Percentiles rank a stretch among this genome's conserved stretches.
These are phyloP conservation scores for Aspergillus fructus DNA, from an alignment of 2,329 filamentous ascomycete species.

Conservation along the genomic window DNA sequence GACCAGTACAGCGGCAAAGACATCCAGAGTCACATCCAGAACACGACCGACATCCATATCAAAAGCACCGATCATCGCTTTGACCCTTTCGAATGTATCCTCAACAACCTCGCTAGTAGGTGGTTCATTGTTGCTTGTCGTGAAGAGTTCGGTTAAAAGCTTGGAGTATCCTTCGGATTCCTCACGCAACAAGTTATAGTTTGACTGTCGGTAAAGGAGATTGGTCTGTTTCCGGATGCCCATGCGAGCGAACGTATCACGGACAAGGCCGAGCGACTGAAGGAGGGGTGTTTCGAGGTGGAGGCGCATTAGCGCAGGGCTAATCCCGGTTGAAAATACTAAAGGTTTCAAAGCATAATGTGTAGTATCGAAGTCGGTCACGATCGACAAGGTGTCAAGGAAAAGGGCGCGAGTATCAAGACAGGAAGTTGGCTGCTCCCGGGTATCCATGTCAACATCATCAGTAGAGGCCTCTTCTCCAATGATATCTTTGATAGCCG, in stretches of 20 bases:
- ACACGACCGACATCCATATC: constrained; percentile 94
- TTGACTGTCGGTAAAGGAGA: constrained; percentile 88
- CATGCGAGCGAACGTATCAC: constrained; percentile 79
- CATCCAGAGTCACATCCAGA: constrained; percentile 89
- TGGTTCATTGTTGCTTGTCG: constrained; percentile 72
- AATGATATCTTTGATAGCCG: constrained; percentile 71
- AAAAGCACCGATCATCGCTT: constrained; percentile 93
- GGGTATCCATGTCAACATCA: constrained; percentile 47
- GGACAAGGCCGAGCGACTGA: constrained; percentile 73
- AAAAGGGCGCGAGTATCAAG: constrained; percentile 71
- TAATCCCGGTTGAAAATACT: constrained; percentile 70
- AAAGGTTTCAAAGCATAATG: constrained; percentile 63
- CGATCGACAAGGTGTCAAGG: constrained; percentile 77
- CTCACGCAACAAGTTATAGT: constrained; percentile 92
- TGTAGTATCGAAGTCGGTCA: constrained; percentile 69
- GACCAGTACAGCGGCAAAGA: constrained; percentile 89
- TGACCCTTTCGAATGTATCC: constrained; percentile 86
- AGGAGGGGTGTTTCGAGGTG: constrained; percentile 79
- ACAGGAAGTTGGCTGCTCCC: constrained; percentile 39
- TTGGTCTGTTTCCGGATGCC: constrained; percentile 90
- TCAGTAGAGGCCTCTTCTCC: constrained; percentile 53
- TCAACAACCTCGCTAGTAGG: constrained; percentile 75
- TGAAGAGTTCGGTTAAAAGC: constrained; percentile 91
- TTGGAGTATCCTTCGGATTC: constrained; percentile 98
- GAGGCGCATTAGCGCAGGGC: constrained; percentile 70